phyloP scores from a whole-genome alignment of 2,329 filamentous ascomycete genomes.

The Calonectria crousiana region DNA sequence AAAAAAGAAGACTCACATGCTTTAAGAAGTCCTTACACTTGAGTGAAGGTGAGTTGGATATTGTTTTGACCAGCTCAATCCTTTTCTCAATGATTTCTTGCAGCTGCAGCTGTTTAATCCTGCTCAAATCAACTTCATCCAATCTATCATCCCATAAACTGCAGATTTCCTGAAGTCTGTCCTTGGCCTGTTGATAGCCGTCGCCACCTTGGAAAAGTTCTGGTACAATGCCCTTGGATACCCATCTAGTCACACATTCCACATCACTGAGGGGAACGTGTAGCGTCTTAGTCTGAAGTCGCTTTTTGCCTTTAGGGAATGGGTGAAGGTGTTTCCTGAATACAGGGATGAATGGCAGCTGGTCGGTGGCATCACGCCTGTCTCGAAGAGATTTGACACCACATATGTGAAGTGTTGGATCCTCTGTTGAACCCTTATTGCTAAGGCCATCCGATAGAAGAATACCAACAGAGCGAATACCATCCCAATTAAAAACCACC shows the following conservation, averaged over 20 bases:
- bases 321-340: conserved; percentile 77
- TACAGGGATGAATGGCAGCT: conserved; percentile 82
- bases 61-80: conserved; percentile 69
- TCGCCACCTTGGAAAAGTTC: conserved; percentile 69
- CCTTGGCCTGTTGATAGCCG: conserved; percentile 67
- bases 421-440: conserved; percentile 65
- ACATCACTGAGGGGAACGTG: conserved; percentile 82
- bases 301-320: conserved; percentile 74
- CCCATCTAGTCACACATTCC: conserved; percentile 84
- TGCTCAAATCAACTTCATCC: conserved; percentile 86
- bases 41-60: conserved; percentile 74
- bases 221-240: conserved; percentile 69
- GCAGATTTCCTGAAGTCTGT: conserved; percentile 77
- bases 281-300: conserved; percentile 76
- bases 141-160: conserved; percentile 82
- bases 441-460: conserved; percentile 81
- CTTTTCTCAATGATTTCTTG: conserved; percentile 84
- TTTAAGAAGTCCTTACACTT: conserved; percentile 85
- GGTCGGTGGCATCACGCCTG: conserved; percentile 82
- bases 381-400: conserved; percentile 79
- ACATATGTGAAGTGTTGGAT: conserved; percentile 80
- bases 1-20: conserved; percentile 72
- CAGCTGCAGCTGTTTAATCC: conserved; percentile 84
- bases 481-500: conserved; percentile 87
- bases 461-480: conserved; percentile 84